phyloP scores from a whole-genome alignment of 202 grass and related monocot genomes.

The Cymbopogon flexuosus region DNA sequence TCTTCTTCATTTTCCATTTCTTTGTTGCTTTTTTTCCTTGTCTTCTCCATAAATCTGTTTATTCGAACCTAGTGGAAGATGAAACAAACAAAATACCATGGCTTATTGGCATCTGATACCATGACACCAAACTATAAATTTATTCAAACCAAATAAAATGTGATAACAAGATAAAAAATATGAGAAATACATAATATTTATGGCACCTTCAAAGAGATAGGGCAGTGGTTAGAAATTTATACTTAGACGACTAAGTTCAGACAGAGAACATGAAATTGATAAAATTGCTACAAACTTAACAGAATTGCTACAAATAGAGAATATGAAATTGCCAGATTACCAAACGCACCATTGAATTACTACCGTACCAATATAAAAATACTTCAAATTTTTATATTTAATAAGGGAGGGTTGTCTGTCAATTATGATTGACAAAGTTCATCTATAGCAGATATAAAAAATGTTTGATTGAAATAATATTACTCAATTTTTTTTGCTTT shows the following conservation, averaged over 20 bases:
- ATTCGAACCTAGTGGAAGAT: constrained; percentile 63
- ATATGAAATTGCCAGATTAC: background rate
- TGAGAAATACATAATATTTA: background rate
- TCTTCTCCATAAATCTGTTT: constrained; percentile 83
- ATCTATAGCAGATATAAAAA: background rate
- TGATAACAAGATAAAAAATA: background rate
- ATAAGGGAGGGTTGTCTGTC: background rate
- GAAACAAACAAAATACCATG: constrained; percentile 15
- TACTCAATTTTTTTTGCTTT: too few species aligned
- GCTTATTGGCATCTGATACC: background rate
- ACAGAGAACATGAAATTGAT: background rate
- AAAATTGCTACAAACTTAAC: constrained; percentile 4
- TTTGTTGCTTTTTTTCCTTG: constrained; percentile 64
- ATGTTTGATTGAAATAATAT: background rate
- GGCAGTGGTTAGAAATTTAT: background rate
- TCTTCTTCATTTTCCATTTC: constrained; percentile 48
- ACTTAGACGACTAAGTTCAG: background rate
- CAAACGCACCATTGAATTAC: background rate
- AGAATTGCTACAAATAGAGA: background rate
- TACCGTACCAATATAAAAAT: background rate
- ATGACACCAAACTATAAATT: background rate
- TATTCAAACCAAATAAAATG: constrained; percentile 8
- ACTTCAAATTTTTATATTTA: constrained; percentile 3
- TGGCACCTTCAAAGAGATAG: constrained; percentile 14
- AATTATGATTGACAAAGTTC: background rate